Percentiles rank a stretch among this genome's conserved stretches.
These are phyloP conservation scores for Arthrobotrys megalospora DNA, from an alignment of 2,329 filamentous ascomycete species.

Conservation along the genomic window DNA sequence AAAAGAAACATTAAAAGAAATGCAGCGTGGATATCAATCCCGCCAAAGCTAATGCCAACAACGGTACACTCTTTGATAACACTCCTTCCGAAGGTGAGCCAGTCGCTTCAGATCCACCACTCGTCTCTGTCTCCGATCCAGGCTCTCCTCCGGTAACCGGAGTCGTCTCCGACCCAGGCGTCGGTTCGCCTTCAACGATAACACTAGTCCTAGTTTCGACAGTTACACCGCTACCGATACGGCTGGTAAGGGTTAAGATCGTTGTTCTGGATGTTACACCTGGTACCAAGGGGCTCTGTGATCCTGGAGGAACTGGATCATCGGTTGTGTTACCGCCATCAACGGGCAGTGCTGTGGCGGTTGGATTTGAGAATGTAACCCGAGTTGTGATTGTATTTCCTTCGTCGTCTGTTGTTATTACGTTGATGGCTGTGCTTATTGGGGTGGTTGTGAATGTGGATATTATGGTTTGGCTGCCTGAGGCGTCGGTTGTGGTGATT, in stretches of 20 bases:
- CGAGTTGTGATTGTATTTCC: conserved; percentile 48
- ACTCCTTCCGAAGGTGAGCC: conserved; percentile 9
- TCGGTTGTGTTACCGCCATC: conserved; percentile 3
- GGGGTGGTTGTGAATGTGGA: conserved; percentile 40
- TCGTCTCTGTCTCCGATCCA: conserved; percentile 4
- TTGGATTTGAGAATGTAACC: conserved; percentile 40
- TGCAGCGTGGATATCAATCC: neutral
- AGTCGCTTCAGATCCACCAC: neutral
- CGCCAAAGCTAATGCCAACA: neutral
- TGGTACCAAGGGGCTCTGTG: neutral
- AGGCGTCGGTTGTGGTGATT: conserved; percentile 40
- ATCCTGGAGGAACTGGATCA: neutral
- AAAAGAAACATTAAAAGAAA: neutral
- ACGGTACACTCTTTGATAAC: neutral
- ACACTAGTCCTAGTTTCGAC: conserved; percentile 40
- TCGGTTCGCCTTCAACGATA: conserved; percentile 8
- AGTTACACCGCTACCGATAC: conserved; percentile 19
- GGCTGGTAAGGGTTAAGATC: conserved; percentile 42
- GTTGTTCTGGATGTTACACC: conserved; percentile 30
- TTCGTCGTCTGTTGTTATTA: conserved; percentile 41
- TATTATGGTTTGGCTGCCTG: conserved; percentile 37
- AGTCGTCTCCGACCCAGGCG: neutral
- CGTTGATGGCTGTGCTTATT: conserved; percentile 28
- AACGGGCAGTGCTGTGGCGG: neutral
- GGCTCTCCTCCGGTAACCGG: neutral